phyloP scores from a whole-genome alignment of 2,329 filamentous ascomycete species.

The Alternaria sp. region DNA sequence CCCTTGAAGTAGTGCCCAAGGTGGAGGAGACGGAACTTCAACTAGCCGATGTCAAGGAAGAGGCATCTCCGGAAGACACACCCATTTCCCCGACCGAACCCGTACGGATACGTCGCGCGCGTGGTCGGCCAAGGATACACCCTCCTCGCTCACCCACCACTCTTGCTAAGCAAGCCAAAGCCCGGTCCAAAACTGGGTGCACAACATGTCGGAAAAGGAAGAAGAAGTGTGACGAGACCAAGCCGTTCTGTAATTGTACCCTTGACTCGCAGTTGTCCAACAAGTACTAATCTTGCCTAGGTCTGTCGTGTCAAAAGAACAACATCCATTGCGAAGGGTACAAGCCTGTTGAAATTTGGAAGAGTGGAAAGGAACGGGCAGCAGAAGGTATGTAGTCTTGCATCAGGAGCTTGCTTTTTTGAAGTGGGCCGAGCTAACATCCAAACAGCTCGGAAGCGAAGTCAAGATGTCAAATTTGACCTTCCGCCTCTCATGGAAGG shows the following conservation, averaged over 20 bases:
- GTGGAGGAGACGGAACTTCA: conserved; percentile 62
- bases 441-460: conserved; percentile 44
- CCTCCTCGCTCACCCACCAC: conserved; percentile 68
- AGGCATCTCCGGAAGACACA: conserved; percentile 41
- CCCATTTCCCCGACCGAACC: conserved; percentile 47
- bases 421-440: conserved; percentile 23
- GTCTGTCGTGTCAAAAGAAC: conserved; percentile 91
- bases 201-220: conserved; percentile 67
- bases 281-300: conserved; percentile 55
- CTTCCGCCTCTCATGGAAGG: conserved; percentile 75
- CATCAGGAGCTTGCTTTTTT: neutral
- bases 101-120: conserved; percentile 54
- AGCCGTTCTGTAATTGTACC: conserved; percentile 52
- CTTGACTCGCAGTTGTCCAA: neutral
- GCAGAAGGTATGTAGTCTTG: conserved; percentile 63
- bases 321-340: conserved; percentile 92
- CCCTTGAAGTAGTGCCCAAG: conserved; percentile 59
- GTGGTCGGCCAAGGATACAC: conserved; percentile 84
- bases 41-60: conserved; percentile 49
- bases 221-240: conserved; percentile 66
- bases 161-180: conserved; percentile 78
- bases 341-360: conserved; percentile 86
- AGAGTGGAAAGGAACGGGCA: conserved; percentile 78
- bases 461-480: conserved; percentile 52
- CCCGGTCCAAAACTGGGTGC: conserved; percentile 67